A percentile compares a stretch with the other conserved stretches of the same genome.
These are phyloP conservation scores for Botryotinia narcissicola DNA, from an alignment of 2,329 filamentous ascomycete genomes.

Conservation along the genomic window DNA sequence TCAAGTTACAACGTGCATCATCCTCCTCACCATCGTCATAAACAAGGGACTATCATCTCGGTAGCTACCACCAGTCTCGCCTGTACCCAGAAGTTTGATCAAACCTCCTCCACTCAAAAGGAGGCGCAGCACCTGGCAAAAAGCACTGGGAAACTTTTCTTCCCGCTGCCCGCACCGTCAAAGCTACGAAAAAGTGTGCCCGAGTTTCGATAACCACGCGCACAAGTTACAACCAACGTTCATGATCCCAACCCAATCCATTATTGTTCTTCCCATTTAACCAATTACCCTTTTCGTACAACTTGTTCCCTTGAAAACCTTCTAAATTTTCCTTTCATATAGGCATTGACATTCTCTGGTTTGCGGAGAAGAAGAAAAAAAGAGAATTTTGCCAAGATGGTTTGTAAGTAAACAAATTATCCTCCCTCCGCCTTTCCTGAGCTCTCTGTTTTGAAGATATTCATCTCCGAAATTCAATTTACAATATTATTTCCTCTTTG, in stretches of 20 bases:
- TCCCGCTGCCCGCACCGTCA: neutral
- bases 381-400: conserved; percentile 25
- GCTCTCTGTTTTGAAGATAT: conserved; percentile 25
- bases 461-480: neutral
- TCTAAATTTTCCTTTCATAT: neutral
- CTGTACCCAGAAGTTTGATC: neutral
- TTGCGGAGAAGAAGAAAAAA: neutral
- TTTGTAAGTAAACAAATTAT: conserved; percentile 26
- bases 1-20: neutral
- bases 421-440: neutral
- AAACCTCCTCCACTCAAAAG: conserved; percentile 14
- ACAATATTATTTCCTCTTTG: neutral
- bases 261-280: neutral
- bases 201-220: conserved; percentile 5
- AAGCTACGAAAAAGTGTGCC: neutral
- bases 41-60: neutral
- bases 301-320: neutral
- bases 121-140: conserved; percentile 12
- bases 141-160: neutral
- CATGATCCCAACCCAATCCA: conserved; percentile 2
- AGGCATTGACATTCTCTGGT: neutral
- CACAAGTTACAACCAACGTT: neutral
- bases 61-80: neutral
- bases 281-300: neutral
- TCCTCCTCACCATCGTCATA: neutral